Conservation (phyloP, 495 filamentous ascomycete genomes). For the Neurospora tetrasperma region DNA sequence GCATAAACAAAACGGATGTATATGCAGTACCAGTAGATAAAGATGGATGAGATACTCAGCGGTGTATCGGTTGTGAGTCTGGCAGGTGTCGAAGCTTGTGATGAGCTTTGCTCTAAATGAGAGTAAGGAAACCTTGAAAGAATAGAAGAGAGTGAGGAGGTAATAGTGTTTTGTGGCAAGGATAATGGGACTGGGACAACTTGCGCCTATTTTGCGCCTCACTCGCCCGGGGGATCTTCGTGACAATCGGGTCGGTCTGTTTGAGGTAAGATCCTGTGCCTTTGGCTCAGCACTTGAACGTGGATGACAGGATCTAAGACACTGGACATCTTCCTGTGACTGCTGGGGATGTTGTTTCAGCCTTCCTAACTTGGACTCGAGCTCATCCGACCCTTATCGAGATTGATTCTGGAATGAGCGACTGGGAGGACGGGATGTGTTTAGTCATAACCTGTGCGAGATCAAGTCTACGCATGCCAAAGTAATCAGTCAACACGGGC, state of each 20-base stretch:
- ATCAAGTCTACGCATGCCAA: background rate
- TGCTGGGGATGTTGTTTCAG: background rate
- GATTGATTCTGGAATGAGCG: background rate
- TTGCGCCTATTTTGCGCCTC: background rate
- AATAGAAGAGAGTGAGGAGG: background rate
- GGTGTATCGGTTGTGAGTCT: background rate
- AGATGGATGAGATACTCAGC: background rate
- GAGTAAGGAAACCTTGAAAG: background rate
- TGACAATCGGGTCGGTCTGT: background rate
- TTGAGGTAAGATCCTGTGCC: background rate
- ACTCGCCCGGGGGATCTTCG: background rate
- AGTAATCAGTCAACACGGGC: background rate
- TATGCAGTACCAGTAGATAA: background rate
- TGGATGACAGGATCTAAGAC: background rate
- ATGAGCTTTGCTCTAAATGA: background rate
- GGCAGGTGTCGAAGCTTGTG: background rate
- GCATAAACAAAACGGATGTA: background rate
- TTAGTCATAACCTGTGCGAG: background rate
- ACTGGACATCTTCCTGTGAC: background rate
- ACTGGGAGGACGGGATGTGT: background rate
- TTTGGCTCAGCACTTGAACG: background rate
- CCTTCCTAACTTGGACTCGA: background rate
- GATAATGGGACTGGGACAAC: background rate
- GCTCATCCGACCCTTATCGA: background rate
- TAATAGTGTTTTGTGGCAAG: background rate